Conservation (phyloP, 495 filamentous ascomycete species). For the Barbatosphaeria neglecta region DNA sequence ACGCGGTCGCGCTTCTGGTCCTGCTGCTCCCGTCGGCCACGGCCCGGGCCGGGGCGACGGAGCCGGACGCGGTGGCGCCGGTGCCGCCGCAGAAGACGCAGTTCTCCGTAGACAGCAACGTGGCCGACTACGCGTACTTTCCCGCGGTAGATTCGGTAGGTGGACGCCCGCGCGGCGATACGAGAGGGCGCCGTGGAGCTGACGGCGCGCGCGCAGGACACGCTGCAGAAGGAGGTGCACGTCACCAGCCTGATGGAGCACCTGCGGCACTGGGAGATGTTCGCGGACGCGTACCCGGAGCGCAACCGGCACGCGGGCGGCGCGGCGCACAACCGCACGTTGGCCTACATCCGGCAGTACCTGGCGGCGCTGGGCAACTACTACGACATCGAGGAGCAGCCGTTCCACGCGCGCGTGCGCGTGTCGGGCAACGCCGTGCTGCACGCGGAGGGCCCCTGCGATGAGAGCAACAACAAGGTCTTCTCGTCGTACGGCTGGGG, state of each 20-base stretch:
- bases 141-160: too few relatives aligned
- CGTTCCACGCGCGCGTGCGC: constrained; percentile 4
- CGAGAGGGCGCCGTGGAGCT: too few relatives aligned
- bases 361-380: constrained; percentile 26
- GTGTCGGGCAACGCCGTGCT: background rate
- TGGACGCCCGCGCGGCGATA: too few relatives aligned
- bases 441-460: background rate
- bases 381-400: constrained; percentile 34
- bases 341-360: constrained; percentile 30
- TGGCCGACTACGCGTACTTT: too few relatives aligned
- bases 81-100: too few relatives aligned
- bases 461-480: background rate
- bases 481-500: background rate
- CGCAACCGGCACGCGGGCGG: constrained; percentile 38
- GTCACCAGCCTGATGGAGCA: background rate
- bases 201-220: background rate
- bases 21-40: too few relatives aligned
- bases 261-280: constrained; percentile 3
- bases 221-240: background rate
- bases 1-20: too few relatives aligned
- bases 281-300: constrained; percentile 34
- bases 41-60: too few relatives aligned
- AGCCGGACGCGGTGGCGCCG: too few relatives aligned
- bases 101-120: too few relatives aligned
- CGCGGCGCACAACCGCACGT: constrained; percentile 31